phyloP scores from a whole-genome alignment of 106 monocot genomes.

The Xerophyta viscosa region DNA sequence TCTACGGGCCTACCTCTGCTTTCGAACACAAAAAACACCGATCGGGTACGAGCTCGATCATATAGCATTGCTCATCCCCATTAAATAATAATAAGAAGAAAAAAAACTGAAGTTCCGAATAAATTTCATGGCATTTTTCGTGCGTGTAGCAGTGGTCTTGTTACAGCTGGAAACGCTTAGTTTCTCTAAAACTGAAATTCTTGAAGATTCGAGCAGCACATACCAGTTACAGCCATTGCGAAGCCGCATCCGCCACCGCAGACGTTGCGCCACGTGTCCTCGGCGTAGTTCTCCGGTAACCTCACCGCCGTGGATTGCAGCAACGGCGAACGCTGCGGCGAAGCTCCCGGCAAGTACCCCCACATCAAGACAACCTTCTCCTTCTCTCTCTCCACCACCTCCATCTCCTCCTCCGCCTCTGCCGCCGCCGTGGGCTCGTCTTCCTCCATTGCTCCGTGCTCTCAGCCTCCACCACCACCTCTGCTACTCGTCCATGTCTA shows the following conservation, averaged over 20 bases:
- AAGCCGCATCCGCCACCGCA: slow-evolving; percentile 93
- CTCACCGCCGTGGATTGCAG: slow-evolving; percentile 40
- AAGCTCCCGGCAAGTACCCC: slow-evolving; percentile 87
- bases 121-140: too few relatives aligned
- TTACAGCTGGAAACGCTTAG: too few relatives aligned
- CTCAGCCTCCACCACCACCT: slow-evolving; percentile 18
- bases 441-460: slow-evolving; percentile 36
- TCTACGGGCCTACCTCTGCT: too few relatives aligned
- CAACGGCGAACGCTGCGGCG: slow-evolving; percentile 73
- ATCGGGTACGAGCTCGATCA: too few relatives aligned
- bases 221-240: slow-evolving; percentile 86
- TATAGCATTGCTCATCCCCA: too few relatives aligned
- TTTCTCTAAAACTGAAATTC: too few relatives aligned
- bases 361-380: slow-evolving; percentile 87
- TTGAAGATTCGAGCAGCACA: too few relatives aligned
- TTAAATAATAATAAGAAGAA: too few relatives aligned
- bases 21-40: too few relatives aligned
- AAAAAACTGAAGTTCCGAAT: too few relatives aligned
- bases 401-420: background rate
- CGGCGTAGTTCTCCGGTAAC: slow-evolving; percentile 38
- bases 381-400: slow-evolving; percentile 3
- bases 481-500: background rate
- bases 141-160: too few relatives aligned
- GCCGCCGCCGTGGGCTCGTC: slow-evolving; percentile 2
- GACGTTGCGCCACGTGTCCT: slow-evolving; percentile 70